Base-by-base conservation (phyloP, 1,139 yeast species). In the Kurtzmaniella quercitrusa region DNA sequence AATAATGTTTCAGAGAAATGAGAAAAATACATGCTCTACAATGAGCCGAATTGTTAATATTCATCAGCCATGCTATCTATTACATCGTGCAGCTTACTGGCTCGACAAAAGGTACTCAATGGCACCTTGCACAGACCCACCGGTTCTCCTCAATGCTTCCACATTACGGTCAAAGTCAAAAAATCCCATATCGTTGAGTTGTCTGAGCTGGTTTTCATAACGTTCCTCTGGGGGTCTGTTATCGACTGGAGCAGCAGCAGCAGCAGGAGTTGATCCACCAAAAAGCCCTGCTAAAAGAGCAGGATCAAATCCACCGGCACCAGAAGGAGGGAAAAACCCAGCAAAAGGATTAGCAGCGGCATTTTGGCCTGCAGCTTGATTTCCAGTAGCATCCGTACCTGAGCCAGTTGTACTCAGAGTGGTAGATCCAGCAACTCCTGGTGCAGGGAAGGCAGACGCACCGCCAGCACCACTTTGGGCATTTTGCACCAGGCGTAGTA, bases 51-150 rank as follows among this genome's bases (percentile, higher is more conserved):
- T 21, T 26, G 30, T 26, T 9, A 5, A 3, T 9, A 26, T 26
- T 26, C n/a, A 26, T 26, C 30, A 11, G 14, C 6, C 9, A 6
- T 11, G 9, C 30, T 26, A 26, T 26, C 30, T 26, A 26, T 26
- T 26, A 26, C 30, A 26, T 14, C n/a, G n/a, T 26, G 30, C 30
- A 26, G n/a, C 34, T 21, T 38, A 42, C 14, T 28, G 33, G 39
- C 43, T 49, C 30, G 46, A 84, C 47, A 93, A 76, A 55, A 93
- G 71, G 47, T 88, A 87, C 63, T 91, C 97, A 44, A 93, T 76
- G 12, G 98, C 98, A 35, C 98, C 98, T 65, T 93, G 96, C 16
- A 93, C 98, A 52, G 91, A 87, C 11, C 98, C 98, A 20, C 98
- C 98, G 45, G 94, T 81, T 66, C 98, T 81, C 69, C 97, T 81